Base-by-base conservation (phyloP, 2,329 filamentous ascomycete genomes). In the Nothophaeocryptopus gaeumannii region DNA sequence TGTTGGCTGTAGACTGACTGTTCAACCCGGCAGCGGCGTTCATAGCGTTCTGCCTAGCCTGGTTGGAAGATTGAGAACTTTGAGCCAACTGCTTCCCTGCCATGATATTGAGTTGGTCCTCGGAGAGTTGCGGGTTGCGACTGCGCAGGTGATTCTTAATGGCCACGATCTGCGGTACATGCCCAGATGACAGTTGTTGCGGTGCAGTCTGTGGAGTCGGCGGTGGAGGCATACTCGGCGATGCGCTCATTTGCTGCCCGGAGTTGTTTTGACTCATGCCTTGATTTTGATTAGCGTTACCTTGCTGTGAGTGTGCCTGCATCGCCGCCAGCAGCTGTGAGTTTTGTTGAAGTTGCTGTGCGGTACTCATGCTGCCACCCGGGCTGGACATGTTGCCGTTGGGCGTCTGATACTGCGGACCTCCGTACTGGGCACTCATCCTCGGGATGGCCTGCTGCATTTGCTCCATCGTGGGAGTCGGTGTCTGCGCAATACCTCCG, bases 81-180 rank as follows among this genome's bases (percentile, higher is more conserved):
- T 60, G 54, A 14, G 59, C 58, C 58, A 70, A 72, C 40, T 75
- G 72, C 33, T 80, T 74, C 1, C 73, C 78, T 3, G 80, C 78
- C 54, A 79, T 63, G 35, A 74, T 72, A 48, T 71, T 75, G 8
- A 82, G 70, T 62, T 83, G 77, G 20, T 82, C 79, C 3, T 74
- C 71, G 1, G 76, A 69, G 54, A 79, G 67, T 47, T 74, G 72
- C 1, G 79, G 79, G 55, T 80, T 73, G 56, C 66, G 74, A 46
- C 69, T 69, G 55, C 78, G 74, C 12, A 82, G 72, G 34, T 78
- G 74, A 53, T 74, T 77, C 51, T 75, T 72, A 47, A 81, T 74
- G 50, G 72, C 75, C 47, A 75, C 78, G 50, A 82, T 77, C 8
- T 75, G 75, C 11, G 79, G 78, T 38, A 80, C 73, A 57, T 78